Evolutionary conservation across 1,139 yeast species (phyloP), one percentile per base, ranked within the genome.

Genomic region (Candida pseudoviswanathii): DNA sequence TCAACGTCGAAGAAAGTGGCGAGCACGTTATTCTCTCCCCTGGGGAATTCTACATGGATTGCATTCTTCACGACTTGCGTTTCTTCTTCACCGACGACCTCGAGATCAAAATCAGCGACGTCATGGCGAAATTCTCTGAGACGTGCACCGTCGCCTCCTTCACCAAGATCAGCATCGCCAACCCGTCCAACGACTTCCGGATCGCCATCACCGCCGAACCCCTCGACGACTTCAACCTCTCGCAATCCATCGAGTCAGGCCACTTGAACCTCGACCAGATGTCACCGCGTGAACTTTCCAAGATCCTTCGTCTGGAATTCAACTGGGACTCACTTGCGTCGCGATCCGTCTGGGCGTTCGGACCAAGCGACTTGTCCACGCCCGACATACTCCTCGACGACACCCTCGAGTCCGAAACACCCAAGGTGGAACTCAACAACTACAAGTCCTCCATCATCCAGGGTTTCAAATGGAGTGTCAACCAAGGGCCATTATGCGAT

Each of bases 401-500:
- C 60, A 87, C 96, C 0, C 63, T 92, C 2, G 84, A 89, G 4
- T 61, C 54, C 2, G 94, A 87, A 52, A 85, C 85, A 1, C 88
- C 89, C 59, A 82, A 83, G 59, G 66, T 67, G 16, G 52, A 73
- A n/a, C 63, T 90, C 24, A 56, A 61, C 2, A 52, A 73, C 0
- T 72, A 79, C 25, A 84, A 81, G 53, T 82, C 80, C 4, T 71
- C 83, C 1, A 75, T 94, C 0, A 68, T 74, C 4, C 84, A 85
- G 55, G 99, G 98, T 0, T 94, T 92, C 66, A 79, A 80, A 58
- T 89, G 97, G 96, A 85, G 88, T 7, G 76, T 82, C 0, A 75
- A 83, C 49, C 97, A 90, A 59, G 99, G 99, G 0, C 99, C 99
- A 0, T 70, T 95, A 27, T 85, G 96, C 55, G 96, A 88, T 52